phyloP scores from a whole-genome alignment of 345 rosid species.

The Salix arbutifolia region DNA sequence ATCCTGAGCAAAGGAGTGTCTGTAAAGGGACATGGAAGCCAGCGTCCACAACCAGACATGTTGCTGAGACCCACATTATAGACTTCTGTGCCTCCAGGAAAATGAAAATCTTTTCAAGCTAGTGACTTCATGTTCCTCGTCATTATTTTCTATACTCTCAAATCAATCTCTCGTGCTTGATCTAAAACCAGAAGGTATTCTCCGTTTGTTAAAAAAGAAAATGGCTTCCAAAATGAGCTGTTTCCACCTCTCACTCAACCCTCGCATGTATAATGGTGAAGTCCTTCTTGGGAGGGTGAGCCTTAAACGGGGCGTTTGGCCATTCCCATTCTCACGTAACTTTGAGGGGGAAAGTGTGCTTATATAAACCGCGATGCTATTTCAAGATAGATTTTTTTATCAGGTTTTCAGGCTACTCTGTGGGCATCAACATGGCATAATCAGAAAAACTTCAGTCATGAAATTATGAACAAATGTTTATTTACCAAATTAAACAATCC shows the following conservation, averaged over 20 bases:
- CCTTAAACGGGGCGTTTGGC: neutral
- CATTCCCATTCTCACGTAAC: neutral
- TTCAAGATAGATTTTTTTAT: neutral
- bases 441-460: neutral
- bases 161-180: neutral
- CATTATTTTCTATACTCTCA: neutral
- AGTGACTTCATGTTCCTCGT: neutral
- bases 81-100: slow-evolving; percentile 7
- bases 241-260: neutral
- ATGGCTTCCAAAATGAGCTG: neutral
- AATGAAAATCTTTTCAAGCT: neutral
- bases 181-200: neutral
- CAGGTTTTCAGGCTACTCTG: neutral
- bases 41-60: neutral
- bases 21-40: neutral
- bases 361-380: neutral
- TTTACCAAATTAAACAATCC: too few species aligned
- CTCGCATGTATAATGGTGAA: neutral
- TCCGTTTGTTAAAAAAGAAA: neutral
- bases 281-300: neutral
- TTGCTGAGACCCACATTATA: slow-evolving; percentile 16
- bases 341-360: neutral
- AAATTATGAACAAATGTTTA: too few species aligned
- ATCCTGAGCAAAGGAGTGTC: neutral
- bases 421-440: neutral